Conservation (phyloP, 2,329 filamentous ascomycete species). For the Calonectria montana region DNA sequence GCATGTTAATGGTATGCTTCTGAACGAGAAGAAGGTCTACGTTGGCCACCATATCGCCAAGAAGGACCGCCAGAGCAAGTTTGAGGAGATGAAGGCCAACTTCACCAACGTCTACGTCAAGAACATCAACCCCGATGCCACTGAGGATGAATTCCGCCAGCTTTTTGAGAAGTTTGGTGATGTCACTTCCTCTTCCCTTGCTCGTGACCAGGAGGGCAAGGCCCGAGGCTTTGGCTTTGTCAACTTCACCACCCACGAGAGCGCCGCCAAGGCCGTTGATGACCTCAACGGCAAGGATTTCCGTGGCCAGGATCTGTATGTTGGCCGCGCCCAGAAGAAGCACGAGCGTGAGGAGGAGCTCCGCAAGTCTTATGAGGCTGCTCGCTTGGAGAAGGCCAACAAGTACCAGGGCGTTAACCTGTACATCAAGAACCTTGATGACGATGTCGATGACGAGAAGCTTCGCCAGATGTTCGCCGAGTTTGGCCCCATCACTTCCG, state of each 20-base stretch:
- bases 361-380: conserved; percentile 98
- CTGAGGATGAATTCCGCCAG: conserved; percentile 93
- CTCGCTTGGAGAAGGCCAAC: conserved; percentile 96
- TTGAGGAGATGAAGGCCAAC: conserved; percentile 99
- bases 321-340: conserved; percentile 99
- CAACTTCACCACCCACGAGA: conserved; percentile 94
- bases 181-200: conserved; percentile 94
- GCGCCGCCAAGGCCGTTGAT: conserved; percentile 86
- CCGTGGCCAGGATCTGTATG: conserved; percentile 95
- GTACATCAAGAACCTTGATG: conserved; percentile 99
- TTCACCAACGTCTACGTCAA: conserved; percentile 99
- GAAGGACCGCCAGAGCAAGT: conserved; percentile 99
- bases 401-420: conserved; percentile 99
- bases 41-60: conserved; percentile 99
- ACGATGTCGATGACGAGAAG: conserved; percentile 98
- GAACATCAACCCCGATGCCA: conserved; percentile 88
- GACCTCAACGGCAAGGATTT: conserved; percentile 93
- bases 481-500: conserved; percentile 95
- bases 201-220: conserved; percentile 89
- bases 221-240: conserved; percentile 96
- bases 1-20: conserved; percentile 98
- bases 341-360: conserved; percentile 99
- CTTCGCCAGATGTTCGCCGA: conserved; percentile 91
- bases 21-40: conserved; percentile 99
- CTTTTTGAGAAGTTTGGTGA: conserved; percentile 93